Conservation (phyloP, 805 yeast genomes). For the Tetrapisispora fleetii region DNA sequence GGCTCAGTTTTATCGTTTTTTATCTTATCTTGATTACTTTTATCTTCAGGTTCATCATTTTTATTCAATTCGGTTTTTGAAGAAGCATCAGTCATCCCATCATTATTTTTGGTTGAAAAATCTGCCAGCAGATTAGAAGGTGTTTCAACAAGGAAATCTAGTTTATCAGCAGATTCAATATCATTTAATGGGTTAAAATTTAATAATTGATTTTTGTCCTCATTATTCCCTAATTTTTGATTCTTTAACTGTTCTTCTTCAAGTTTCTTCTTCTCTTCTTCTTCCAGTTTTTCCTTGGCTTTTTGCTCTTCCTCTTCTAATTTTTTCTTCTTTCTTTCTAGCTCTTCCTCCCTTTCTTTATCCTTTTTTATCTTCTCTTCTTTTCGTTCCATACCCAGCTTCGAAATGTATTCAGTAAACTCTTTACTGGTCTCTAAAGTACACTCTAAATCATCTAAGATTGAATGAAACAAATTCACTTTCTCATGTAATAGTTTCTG, state of each 20-base stretch:
- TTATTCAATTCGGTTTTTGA: neutral
- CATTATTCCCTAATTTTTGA: constrained; percentile 5
- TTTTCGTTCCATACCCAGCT: constrained; percentile 26
- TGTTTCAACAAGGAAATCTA: constrained; percentile 10
- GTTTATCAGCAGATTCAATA: constrained; percentile 6
- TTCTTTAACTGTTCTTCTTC: constrained; percentile 7
- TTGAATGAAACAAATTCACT: constrained; percentile 21
- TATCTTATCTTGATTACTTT: neutral
- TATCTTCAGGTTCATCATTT: neutral
- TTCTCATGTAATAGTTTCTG: constrained; percentile 20
- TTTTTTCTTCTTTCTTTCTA: constrained; percentile 12
- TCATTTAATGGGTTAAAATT: neutral
- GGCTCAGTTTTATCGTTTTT: neutral
- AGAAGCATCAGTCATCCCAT: neutral
- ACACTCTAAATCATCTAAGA: constrained; percentile 25
- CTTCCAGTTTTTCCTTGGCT: constrained; percentile 6
- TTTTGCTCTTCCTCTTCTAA: constrained; percentile 6
- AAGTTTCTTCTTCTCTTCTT: constrained; percentile 1
- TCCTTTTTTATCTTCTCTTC: constrained; percentile 16
- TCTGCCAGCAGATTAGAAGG: constrained; percentile 8
- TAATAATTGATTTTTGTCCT: constrained; percentile 5
- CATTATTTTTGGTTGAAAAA: constrained; percentile 1
- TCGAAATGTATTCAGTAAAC: constrained; percentile 21
- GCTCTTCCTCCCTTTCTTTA: constrained; percentile 23
- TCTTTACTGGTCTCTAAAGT: constrained; percentile 19